Evolutionary conservation across 805 yeast genomes (phyloP), one percentile per base, ranked within the genome.

Genomic region (Metschnikowia chrysomelidarum): DNA sequence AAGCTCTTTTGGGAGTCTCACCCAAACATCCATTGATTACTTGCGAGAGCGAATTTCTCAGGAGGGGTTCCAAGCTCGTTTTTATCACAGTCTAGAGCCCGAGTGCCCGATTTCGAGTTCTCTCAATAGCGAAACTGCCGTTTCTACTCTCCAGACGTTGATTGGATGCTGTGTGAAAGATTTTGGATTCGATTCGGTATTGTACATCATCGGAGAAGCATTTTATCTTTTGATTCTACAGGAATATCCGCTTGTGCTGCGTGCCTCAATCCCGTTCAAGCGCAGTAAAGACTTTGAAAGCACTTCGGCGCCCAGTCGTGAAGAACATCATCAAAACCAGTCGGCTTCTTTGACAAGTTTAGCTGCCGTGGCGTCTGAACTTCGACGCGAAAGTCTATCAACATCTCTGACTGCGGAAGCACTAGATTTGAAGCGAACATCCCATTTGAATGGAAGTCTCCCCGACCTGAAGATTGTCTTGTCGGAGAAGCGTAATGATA

Each of bases 141-240:
- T 73, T 0, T 68, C 76, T 34, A 60, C 84, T 4, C 61, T 83
- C 29, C 71, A 71, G 46, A 74, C 79, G 24, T 52, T 82, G 17
- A 53, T 84, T 14, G 94, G 93, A 2, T 80, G 82, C 7, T 73
- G 87, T 41, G 71, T 82, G 23, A 80, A 78, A 43, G 95, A 86
- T 57, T 86, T 80, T 62, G 94, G 95, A 1, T 86, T 86, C 54
- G 88, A 87, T 50, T 54, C 71, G 3, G 69, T 80, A n/a, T 60
- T 83, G 38, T 70, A 70, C 40, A 80, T 84, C 3, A 56, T 87
- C 18, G 74, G 85, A 43, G 91, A 83, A 46, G 69, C 84, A 2
- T 75, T 82, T 47, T 82, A 80, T 52, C 78, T 73, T 34, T 60
- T 75, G 19, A 67, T 84, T 5, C 53, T 78, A 24, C 67, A 67